phyloP scores from a whole-genome alignment of 169 alveolate species.

The Cryptosporidium tyzzeri region DNA sequence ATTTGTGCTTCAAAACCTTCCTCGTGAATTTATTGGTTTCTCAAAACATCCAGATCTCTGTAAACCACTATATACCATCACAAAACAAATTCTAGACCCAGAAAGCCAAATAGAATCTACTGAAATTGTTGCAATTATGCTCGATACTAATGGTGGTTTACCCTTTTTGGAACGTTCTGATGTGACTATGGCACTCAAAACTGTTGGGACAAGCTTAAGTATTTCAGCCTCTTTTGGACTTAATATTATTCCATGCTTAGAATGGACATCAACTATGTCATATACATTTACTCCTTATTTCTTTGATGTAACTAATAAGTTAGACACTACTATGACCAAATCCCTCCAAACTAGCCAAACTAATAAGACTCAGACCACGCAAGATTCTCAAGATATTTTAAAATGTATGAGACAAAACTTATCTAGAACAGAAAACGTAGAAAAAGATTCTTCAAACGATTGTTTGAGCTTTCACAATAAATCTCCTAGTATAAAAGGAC shows the following conservation, averaged over 20 bases:
- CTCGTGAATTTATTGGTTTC: conserved; percentile 62
- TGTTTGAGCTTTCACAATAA: neutral
- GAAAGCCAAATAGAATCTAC: conserved; percentile 73
- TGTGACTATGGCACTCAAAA: conserved; percentile 57
- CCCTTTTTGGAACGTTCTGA: conserved; percentile 53
- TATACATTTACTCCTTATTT: conserved; percentile 33
- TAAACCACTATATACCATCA: conserved; percentile 53
- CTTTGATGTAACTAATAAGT: neutral
- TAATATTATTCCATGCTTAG: conserved; percentile 40
- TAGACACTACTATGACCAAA: neutral
- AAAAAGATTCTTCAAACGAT: neutral
- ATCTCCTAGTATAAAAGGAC: neutral
- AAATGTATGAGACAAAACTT: neutral
- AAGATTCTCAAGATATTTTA: neutral
- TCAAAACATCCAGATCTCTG: conserved; percentile 62
- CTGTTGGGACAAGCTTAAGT: conserved; percentile 57
- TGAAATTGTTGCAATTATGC: conserved; percentile 63
- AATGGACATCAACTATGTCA: conserved; percentile 47
- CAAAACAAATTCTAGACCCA: conserved; percentile 49
- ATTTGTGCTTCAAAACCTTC: conserved; percentile 57
- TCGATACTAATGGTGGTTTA: conserved; percentile 58
- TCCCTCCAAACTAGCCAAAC: neutral
- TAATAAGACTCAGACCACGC: no score
- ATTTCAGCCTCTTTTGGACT: conserved; percentile 66
- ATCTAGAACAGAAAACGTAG: neutral